These are phyloP conservation scores for Geranomyces michiganensis DNA, from an alignment of 192 early-diverging fungal species.

Conservation along the genomic window DNA sequence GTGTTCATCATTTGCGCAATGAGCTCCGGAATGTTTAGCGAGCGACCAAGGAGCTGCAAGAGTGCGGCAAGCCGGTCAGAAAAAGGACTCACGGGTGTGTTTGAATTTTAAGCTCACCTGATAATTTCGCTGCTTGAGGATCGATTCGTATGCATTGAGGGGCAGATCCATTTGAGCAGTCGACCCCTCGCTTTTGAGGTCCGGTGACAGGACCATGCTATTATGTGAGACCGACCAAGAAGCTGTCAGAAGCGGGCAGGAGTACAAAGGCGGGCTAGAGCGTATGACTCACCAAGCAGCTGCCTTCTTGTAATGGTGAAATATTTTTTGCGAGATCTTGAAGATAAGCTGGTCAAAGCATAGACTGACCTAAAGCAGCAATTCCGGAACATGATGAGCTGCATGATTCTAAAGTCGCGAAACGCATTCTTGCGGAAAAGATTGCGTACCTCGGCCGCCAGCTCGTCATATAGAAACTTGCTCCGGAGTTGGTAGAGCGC, in stretches of 20 bases:
- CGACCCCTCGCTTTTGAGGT: conserved; percentile 29
- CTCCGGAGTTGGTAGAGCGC: conserved; percentile 45
- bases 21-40: conserved; percentile 43
- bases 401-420: neutral
- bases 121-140: conserved; percentile 43
- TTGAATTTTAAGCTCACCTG: conserved; percentile 16
- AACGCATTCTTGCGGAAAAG: neutral
- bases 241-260: conserved; percentile 6
- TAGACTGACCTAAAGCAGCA: conserved; percentile 47
- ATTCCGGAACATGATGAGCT: neutral
- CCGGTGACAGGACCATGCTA: conserved; percentile 29
- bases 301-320: conserved; percentile 50
- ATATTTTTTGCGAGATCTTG: conserved; percentile 48
- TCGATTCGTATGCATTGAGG: conserved; percentile 32
- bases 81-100: neutral
- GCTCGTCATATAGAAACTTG: conserved; percentile 58
- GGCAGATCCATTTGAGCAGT: conserved; percentile 33
- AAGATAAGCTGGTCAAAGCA: conserved; percentile 60
- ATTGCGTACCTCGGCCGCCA: conserved; percentile 58
- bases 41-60: conserved; percentile 53
- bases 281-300: conserved; percentile 40
- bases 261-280: too few relatives aligned
- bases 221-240: neutral
- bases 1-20: conserved; percentile 47
- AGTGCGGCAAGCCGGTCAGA: too few relatives aligned